A percentile compares a stretch with the other conserved stretches of the same genome.
Conservation (phyloP, 1,284 basidiomycete species). For the Leccinum pachyderme region DNA sequence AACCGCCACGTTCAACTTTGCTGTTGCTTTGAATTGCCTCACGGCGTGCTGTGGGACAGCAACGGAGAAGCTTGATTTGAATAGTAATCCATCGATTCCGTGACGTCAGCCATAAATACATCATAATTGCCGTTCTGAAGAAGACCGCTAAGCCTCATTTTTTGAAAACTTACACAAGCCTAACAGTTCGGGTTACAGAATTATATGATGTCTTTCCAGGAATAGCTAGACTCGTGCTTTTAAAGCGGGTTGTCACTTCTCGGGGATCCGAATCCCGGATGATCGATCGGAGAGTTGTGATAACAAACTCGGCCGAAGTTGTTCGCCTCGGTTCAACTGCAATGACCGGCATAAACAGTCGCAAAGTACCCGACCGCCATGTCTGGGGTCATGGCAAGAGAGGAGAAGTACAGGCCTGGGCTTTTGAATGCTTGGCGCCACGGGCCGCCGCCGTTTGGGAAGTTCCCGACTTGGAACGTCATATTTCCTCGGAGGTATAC, state of each 20-base stretch:
- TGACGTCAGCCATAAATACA: constrained; percentile 53
- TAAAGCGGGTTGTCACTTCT: not conserved
- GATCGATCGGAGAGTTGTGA: constrained; percentile 50
- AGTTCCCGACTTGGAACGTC: not conserved
- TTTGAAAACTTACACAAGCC: too few species aligned
- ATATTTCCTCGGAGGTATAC: not conserved
- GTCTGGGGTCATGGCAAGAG: too few species aligned
- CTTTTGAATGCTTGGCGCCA: too few species aligned
- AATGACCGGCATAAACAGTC: constrained; percentile 43
- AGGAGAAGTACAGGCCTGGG: too few species aligned
- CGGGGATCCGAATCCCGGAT: constrained; percentile 51
- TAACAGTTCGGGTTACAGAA: too few species aligned
- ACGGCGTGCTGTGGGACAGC: too few species aligned
- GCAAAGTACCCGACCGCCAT: not conserved
- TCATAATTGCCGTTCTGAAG: constrained; percentile 31
- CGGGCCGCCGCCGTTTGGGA: too few species aligned
- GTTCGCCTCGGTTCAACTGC: constrained; percentile 34
- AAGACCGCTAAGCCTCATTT: too few species aligned
- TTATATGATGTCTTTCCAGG: too few species aligned
- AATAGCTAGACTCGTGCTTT: not conserved
- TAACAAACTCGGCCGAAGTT: not conserved
- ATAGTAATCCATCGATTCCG: not conserved
- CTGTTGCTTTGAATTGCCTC: constrained; percentile 41
- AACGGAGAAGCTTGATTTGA: too few species aligned
- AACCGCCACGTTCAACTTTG: constrained; percentile 48